Conservation (phyloP, 257 asterid species). For the Nyctanthes arbortristis region DNA sequence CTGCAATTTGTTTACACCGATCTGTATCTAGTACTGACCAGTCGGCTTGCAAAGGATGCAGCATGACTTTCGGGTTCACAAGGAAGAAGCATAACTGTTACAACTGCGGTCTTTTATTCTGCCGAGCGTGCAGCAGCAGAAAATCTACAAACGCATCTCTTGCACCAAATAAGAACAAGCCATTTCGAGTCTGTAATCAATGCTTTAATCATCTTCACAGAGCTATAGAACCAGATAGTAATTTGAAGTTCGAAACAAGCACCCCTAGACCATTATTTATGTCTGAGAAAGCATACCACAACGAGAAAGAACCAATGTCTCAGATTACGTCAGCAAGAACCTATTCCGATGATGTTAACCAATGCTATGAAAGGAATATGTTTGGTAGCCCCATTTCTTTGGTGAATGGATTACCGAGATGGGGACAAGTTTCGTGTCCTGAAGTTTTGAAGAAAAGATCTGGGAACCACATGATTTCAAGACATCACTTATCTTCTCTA, state of each 20-base stretch:
- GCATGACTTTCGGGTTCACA: conserved; percentile 40
- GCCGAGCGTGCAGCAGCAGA: conserved; percentile 46
- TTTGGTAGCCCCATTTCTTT: conserved; percentile 14
- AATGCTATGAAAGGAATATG: conserved; percentile 16
- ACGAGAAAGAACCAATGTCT: conserved; percentile 32
- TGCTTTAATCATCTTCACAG: conserved; percentile 43
- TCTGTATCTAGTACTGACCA: conserved; percentile 49
- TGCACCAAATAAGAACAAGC: conserved; percentile 41
- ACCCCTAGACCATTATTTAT: conserved; percentile 38
- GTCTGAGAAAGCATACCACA: conserved; percentile 21
- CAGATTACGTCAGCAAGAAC: conserved; percentile 28
- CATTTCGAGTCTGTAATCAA: conserved; percentile 45
- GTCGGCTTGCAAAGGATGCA: conserved; percentile 48
- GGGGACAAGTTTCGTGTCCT: conserved; percentile 53
- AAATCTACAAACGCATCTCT: conserved; percentile 47
- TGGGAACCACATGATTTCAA: conserved; percentile 15
- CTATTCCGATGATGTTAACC: conserved; percentile 24
- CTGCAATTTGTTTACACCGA: conserved; percentile 55
- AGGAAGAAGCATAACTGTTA: conserved; percentile 56
- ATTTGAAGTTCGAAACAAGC: conserved; percentile 18
- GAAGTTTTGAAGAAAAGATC: conserved; percentile 28
- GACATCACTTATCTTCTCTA: conserved; percentile 19
- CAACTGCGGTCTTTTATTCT: conserved; percentile 47
- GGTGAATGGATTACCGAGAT: conserved; percentile 33
- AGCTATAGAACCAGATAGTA: conserved; percentile 21